phyloP scores from a whole-genome alignment of 257 asterid genomes.

The Marsdenia floribunda region DNA sequence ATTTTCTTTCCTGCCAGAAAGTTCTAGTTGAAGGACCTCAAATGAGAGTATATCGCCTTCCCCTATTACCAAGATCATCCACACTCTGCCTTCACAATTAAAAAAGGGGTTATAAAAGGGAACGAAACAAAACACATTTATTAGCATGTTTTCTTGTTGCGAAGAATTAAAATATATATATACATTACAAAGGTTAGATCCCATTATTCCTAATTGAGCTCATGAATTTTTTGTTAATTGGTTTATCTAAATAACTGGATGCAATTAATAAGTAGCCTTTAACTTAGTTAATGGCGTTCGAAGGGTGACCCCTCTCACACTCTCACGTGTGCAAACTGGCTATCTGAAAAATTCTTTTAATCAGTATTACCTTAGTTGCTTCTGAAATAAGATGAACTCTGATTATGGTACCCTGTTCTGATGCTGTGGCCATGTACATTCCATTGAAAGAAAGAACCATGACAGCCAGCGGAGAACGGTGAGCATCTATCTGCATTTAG shows the following conservation, averaged over 20 bases:
- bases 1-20: not conserved
- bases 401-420: slow-evolving; percentile 91
- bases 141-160: not conserved
- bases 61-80: not conserved
- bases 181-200: not conserved
- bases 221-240: not conserved
- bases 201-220: not conserved
- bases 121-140: not conserved
- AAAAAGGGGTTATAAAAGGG: not conserved
- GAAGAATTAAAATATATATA: not conserved
- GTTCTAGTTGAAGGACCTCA: not conserved
- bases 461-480: slow-evolving; percentile 81
- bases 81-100: not conserved
- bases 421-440: slow-evolving; percentile 78
- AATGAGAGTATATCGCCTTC: not conserved
- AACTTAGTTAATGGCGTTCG: not conserved
- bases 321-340: not conserved
- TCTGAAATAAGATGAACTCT: slow-evolving; percentile 86
- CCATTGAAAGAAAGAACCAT: slow-evolving; percentile 82
- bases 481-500: slow-evolving; percentile 84
- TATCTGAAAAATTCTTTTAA: not conserved
- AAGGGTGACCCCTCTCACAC: not conserved
- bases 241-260: not conserved
- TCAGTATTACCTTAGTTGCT: slow-evolving; percentile 69
- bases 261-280: not conserved